phyloP scores from a whole-genome alignment of 208 protist genomes.

The Crithidia expoeki region DNA sequence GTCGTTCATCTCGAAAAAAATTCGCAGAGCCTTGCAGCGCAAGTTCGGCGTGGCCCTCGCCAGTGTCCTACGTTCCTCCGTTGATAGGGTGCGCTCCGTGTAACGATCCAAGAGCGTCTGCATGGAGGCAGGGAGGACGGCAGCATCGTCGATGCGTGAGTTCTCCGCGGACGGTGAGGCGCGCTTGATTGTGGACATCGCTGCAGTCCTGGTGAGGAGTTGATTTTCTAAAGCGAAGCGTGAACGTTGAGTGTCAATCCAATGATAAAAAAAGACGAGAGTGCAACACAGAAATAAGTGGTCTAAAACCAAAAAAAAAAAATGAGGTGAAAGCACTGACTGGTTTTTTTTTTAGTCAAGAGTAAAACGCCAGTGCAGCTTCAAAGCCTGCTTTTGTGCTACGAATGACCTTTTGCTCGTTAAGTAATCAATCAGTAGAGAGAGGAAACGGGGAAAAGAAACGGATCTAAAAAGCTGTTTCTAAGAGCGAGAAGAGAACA shows the following conservation, averaged over 20 bases:
- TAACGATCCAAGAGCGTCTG: slow-evolving; percentile 57
- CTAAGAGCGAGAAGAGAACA: too few species aligned
- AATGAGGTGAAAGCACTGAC: background rate
- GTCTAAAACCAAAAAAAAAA: slow-evolving; percentile 15
- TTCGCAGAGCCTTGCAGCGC: slow-evolving; percentile 63
- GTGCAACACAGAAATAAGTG: slow-evolving; percentile 6
- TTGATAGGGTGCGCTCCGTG: slow-evolving; percentile 36
- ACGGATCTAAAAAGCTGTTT: too few species aligned
- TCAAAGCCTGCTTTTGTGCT: too few species aligned
- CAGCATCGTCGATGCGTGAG: background rate
- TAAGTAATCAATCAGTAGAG: too few species aligned
- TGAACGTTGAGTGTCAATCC: background rate
- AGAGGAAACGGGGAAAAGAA: too few species aligned
- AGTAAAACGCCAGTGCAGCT: too few species aligned
- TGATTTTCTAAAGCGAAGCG: slow-evolving; percentile 14
- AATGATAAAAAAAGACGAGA: slow-evolving; percentile 25
- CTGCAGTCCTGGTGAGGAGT: background rate
- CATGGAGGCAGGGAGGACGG: slow-evolving; percentile 58
- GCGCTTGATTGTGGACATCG: slow-evolving; percentile 4
- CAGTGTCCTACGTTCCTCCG: slow-evolving; percentile 37
- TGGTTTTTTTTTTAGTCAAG: background rate
- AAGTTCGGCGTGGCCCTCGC: slow-evolving; percentile 34
- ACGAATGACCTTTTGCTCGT: too few species aligned
- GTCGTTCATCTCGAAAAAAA: slow-evolving; percentile 59
- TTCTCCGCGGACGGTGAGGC: background rate